Evolutionary conservation across 2,329 filamentous ascomycete genomes (phyloP).

Genomic region (Phaeosphaeriaceae sp.): DNA sequence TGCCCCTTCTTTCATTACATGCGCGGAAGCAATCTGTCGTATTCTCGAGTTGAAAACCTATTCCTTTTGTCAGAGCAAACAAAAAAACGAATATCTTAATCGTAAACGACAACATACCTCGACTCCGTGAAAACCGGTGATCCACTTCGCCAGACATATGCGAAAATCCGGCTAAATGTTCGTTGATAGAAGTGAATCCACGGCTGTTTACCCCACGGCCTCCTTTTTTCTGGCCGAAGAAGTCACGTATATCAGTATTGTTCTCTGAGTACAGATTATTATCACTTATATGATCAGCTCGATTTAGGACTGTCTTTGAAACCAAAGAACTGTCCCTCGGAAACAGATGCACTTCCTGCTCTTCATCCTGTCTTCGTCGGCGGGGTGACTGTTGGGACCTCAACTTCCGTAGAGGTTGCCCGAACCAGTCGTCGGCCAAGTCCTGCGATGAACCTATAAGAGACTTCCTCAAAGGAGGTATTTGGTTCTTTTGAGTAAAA

Average conservation of each 20-base stretch:
- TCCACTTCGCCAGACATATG: background rate
- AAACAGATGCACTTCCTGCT: constrained; percentile 1
- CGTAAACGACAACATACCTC: too few species aligned
- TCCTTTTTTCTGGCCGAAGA: constrained; percentile 16
- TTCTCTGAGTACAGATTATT: constrained; percentile 10
- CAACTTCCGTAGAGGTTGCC: constrained; percentile 18
- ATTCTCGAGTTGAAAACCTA: too few species aligned
- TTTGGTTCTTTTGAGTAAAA: constrained; percentile 6
- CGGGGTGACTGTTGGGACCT: background rate
- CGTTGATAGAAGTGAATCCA: constrained; percentile 17
- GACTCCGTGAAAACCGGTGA: too few species aligned
- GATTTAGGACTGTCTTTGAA: background rate
- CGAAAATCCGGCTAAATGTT: background rate
- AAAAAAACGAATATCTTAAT: too few species aligned
- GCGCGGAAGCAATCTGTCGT: too few species aligned
- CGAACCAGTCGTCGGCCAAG: constrained; percentile 27
- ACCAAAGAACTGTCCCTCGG: background rate
- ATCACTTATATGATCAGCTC: background rate
- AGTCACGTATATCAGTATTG: constrained; percentile 35
- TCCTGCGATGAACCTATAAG: constrained; percentile 32
- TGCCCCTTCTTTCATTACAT: too few species aligned
- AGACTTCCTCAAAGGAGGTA: constrained; percentile 29
- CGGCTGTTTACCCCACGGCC: background rate
- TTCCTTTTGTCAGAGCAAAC: too few species aligned
- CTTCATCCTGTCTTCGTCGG: constrained; percentile 6